Percentiles rank a stretch among this genome's conserved stretches.
Evolutionary conservation across 75 land plant species (phyloP).

Genomic region (Pinus albicaulis): DNA sequence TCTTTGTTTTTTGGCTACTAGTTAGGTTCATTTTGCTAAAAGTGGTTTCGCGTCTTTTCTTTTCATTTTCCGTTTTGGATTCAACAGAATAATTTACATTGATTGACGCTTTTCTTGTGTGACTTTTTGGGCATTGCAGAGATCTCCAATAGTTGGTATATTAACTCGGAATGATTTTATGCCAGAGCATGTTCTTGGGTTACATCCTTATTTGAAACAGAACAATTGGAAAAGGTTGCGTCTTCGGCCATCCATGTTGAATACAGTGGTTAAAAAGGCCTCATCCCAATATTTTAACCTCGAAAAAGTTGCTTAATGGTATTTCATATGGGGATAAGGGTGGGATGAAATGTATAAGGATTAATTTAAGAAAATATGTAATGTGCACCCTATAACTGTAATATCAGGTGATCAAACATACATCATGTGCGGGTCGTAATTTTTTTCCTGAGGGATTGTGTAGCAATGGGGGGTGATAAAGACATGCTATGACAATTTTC

Average conservation of each 20-base stretch:
- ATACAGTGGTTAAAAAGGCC: background rate
- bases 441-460: no score
- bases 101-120: background rate
- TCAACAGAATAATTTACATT: background rate
- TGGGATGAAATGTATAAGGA: no score
- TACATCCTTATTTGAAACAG: constrained; percentile 43
- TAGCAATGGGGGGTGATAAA: no score
- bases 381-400: no score
- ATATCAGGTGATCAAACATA: no score
- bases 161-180: constrained; percentile 82
- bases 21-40: background rate
- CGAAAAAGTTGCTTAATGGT: no score
- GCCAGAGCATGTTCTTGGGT: constrained; percentile 62
- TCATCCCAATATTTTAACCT: background rate
- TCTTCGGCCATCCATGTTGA: constrained; percentile 22
- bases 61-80: background rate
- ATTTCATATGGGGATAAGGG: no score
- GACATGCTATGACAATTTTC: no score
- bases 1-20: background rate
- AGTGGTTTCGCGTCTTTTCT: background rate
- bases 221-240: constrained; percentile 61
- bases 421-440: no score
- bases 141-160: constrained; percentile 64
- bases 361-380: no score
- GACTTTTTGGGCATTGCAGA: constrained; percentile 33